A percentile compares a stretch with the other conserved stretches of the same genome.
Conservation (phyloP, 345 rosid species). For the Turritis glabra region DNA sequence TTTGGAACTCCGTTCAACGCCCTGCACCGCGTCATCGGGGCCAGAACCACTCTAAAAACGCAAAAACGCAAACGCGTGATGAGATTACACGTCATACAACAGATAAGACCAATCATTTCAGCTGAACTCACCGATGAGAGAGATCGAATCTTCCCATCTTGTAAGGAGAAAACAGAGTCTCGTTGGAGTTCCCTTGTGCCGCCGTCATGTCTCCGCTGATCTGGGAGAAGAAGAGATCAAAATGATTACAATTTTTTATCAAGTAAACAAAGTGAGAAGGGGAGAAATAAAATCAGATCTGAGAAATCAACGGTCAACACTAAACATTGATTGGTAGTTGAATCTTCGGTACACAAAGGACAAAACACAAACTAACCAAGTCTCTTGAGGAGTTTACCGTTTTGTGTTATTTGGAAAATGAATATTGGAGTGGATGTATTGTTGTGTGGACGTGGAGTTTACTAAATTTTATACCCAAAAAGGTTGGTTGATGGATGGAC, state of each 20-base stretch:
- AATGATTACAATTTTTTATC: not conserved
- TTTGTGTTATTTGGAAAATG: not conserved
- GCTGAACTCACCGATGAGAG: slow-evolving; percentile 63
- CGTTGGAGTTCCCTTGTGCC: not conserved
- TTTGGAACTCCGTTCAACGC: slow-evolving; percentile 70
- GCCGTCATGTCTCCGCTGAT: slow-evolving; percentile 19
- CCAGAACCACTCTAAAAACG: slow-evolving; percentile 72
- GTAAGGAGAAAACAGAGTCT: slow-evolving; percentile 60
- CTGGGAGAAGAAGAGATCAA: not conserved
- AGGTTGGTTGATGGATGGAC: not conserved
- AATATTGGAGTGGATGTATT: not conserved
- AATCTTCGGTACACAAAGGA: not conserved
- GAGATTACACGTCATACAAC: not conserved
- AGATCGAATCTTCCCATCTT: slow-evolving; percentile 77
- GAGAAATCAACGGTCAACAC: slow-evolving; percentile 21
- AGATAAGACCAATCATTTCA: not conserved
- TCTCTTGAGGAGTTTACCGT: slow-evolving; percentile 20
- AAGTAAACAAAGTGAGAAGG: not conserved
- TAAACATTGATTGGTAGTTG: slow-evolving; percentile 8
- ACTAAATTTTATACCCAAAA: not conserved
- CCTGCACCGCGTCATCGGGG: slow-evolving; percentile 92
- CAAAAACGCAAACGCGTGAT: not conserved
- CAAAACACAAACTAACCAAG: not conserved
- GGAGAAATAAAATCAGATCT: not conserved
- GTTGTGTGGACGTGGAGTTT: not conserved